These are phyloP conservation scores for Discostella stelligeroides DNA, from an alignment of 108 stramenopile genomes.

Conservation along the genomic window DNA sequence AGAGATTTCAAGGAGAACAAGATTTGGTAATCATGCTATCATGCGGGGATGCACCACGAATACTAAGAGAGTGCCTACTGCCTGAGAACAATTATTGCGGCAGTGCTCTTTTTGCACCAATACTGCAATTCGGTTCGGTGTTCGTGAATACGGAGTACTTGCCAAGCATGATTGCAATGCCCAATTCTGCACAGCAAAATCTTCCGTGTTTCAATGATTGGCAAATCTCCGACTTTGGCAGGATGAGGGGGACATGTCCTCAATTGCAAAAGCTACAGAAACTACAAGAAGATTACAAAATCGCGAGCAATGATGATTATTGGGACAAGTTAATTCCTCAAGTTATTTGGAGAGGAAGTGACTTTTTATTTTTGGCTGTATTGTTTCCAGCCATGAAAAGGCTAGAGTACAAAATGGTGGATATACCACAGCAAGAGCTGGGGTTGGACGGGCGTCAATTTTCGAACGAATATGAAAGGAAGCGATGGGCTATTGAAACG, in stretches of 20 bases:
- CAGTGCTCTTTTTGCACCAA: slow-evolving; percentile 33
- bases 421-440: slow-evolving; percentile 8
- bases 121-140: slow-evolving; percentile 43
- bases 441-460: not conserved
- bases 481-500: slow-evolving; percentile 16
- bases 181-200: slow-evolving; percentile 29
- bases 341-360: slow-evolving; percentile 51
- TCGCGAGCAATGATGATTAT: not conserved
- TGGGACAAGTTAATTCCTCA: slow-evolving; percentile 45
- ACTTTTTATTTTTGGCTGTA: slow-evolving; percentile 31
- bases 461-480: not conserved
- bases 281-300: not conserved
- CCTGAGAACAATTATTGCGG: slow-evolving; percentile 17
- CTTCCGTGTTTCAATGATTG: slow-evolving; percentile 28
- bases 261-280: too few relatives aligned
- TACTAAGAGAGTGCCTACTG: slow-evolving; percentile 15
- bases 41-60: slow-evolving; percentile 14
- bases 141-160: slow-evolving; percentile 13
- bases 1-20: slow-evolving; percentile 20
- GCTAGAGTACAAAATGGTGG: slow-evolving; percentile 22
- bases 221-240: slow-evolving; percentile 11
- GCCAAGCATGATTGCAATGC: slow-evolving; percentile 46
- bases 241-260: slow-evolving; percentile 12
- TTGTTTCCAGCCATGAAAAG: slow-evolving; percentile 18
- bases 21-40: too few relatives aligned